Evolutionary conservation across 345 rosid genomes (phyloP).

Genomic region (Moricandia arvensis): DNA sequence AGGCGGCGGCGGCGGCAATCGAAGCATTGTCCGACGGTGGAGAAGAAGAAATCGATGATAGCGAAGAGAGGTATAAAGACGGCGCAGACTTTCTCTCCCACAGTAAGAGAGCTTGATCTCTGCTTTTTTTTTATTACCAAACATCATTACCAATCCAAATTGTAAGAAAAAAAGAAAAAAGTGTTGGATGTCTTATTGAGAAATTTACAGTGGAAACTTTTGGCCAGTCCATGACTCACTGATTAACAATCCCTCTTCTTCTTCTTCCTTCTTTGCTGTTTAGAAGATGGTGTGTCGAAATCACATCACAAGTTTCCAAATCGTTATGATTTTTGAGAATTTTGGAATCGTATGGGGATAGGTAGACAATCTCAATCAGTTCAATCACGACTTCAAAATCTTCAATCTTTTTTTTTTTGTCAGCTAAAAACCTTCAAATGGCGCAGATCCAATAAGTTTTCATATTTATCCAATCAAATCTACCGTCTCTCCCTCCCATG

Average conservation of each 20-base stretch:
- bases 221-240: conserved; percentile 23
- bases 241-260: not conserved
- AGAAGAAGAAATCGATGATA: conserved; percentile 47
- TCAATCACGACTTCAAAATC: no score
- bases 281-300: not conserved
- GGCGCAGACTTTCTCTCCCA: conserved; percentile 68
- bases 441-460: not conserved
- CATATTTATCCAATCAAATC: conserved; percentile 1
- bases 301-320: not conserved
- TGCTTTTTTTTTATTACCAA: conserved; percentile 17
- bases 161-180: not conserved
- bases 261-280: not conserved
- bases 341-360: not conserved
- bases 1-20: conserved; percentile 14
- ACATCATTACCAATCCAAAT: conserved; percentile 2
- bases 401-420: no score
- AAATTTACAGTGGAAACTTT: conserved; percentile 30
- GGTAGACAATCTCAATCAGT: no score
- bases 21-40: conserved; percentile 50
- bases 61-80: conserved; percentile 60
- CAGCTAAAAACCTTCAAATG: not conserved
- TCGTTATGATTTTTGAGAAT: not conserved
- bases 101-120: conserved; percentile 54
- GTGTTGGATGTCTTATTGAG: not conserved
- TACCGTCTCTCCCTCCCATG: not conserved